These are phyloP conservation scores for Hippophae gyantsensis DNA, from an alignment of 306 rosid species.

Conservation along the genomic window DNA sequence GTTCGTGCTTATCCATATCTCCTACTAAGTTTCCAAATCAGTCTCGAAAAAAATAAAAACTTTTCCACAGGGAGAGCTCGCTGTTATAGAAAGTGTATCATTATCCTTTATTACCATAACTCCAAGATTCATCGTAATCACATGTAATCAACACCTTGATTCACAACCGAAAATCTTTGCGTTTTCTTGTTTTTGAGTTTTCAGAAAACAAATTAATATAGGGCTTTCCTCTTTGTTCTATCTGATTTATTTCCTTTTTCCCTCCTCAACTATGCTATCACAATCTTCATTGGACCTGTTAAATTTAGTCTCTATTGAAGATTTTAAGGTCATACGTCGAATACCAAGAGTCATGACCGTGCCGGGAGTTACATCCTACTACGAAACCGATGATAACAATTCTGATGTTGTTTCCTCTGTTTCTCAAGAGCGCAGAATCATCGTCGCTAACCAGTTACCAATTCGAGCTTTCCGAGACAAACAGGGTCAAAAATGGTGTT, in stretches of 20 bases:
- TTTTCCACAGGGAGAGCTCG: constrained; percentile 1
- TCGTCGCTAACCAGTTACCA: constrained; percentile 62
- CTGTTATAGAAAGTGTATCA: constrained; percentile 28
- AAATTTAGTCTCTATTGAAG: constrained; percentile 44
- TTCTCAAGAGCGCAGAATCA: constrained; percentile 31
- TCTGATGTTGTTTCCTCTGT: constrained; percentile 11
- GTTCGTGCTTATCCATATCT: constrained; percentile 47
- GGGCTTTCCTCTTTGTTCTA: not conserved
- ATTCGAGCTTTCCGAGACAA: constrained; percentile 25
- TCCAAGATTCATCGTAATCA: constrained; percentile 24
- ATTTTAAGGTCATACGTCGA: constrained; percentile 18
- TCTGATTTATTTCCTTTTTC: not conserved
- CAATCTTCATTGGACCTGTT: constrained; percentile 44
- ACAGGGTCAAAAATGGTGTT: constrained; percentile 21
- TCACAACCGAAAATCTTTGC: not conserved
- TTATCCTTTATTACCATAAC: constrained; percentile 18
- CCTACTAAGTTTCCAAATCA: not conserved
- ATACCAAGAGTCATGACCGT: constrained; percentile 18
- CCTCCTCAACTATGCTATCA: constrained; percentile 35
- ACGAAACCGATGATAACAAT: constrained; percentile 4
- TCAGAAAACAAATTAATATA: not conserved
- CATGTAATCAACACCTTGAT: constrained; percentile 1
- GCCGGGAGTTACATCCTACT: constrained; percentile 13
- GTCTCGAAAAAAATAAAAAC: not conserved
- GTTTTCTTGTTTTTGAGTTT: not conserved